Evolutionary conservation across 176 grass and related monocot species (phyloP).

Genomic region (Triticum urartu): DNA sequence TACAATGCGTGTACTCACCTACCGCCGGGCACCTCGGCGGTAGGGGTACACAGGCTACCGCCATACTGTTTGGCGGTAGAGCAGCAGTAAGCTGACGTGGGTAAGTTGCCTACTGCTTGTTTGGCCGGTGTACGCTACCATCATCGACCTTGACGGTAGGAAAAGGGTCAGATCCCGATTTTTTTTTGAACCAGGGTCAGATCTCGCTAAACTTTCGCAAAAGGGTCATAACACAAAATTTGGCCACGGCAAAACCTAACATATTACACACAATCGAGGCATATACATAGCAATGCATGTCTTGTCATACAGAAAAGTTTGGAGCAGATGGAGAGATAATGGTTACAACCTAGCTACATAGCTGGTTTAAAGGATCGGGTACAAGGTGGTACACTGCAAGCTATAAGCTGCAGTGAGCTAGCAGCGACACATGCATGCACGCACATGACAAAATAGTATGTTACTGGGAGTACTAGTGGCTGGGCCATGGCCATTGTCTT

Average conservation of each 20-base stretch:
- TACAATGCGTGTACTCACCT: no score
- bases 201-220: no score
- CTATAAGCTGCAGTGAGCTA: slow-evolving; percentile 16
- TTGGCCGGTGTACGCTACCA: no score
- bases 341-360: neutral
- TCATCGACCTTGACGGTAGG: no score
- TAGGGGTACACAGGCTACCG: no score
- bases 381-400: slow-evolving; percentile 21
- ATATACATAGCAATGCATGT: slow-evolving; percentile 26
- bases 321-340: neutral
- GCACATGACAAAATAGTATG: slow-evolving; percentile 4
- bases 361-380: neutral
- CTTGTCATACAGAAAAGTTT: slow-evolving; percentile 26
- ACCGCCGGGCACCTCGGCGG: no score
- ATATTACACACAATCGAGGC: neutral
- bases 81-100: no score
- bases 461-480: neutral
- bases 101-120: no score
- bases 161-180: no score
- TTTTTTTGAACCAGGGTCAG: no score
- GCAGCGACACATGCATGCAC: slow-evolving; percentile 25
- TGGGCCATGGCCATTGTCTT: slow-evolving; percentile 4
- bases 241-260: neutral
- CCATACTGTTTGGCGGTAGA: no score
- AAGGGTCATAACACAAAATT: no score